Base-by-base conservation (phyloP, 2,329 filamentous ascomycete genomes). In the Xylaria sp. region DNA sequence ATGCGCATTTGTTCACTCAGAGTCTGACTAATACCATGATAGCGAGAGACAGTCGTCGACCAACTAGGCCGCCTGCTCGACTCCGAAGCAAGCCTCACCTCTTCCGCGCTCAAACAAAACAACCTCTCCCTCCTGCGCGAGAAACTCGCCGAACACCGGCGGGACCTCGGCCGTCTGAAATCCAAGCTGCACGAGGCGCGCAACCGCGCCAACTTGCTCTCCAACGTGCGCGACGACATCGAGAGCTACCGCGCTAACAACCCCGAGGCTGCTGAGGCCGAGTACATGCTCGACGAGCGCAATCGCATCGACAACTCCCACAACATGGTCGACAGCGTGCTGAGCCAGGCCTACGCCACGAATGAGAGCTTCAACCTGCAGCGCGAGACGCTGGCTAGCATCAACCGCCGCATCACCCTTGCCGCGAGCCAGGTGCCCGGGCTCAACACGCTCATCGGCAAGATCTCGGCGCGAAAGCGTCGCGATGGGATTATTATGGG, bases 211-310 rank as follows among this genome's bases (percentile, higher is more conserved):
- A 96, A 97, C 75, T 85, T 99, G 37, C 85, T 99, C 58, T 89
- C 87, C 56, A 94, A 91, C 70, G 92, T 99, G 53, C 90, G 91
- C 64, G 89, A 89, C 69, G 94, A 99, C 74, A 97, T 97, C 74
- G 84, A 91, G 74, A 87, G 91, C 57, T 97, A 96, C 78, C 90
- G 89, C 57, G 84, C 88, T 54, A 85, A 84, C 59, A 94, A 96
- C 72, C 90, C 91, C 7, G 89, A 85, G 67, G 86, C 86, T 2
- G 89, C 88, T 57, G 94, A 97, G 77, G 91, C 91, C 52, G 93
- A 99, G 62, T 99, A 97, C 79, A 97, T 99, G 92, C 83, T 99
- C 34, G 89, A 90, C 68, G 94, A 99, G 81, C 84, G 94, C 55
- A 79, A 81, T 63, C 84, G 90, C 65, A 85, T 99, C 71, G 94